Evolutionary conservation across 2,329 filamentous ascomycete species (phyloP), one percentile per base, ranked within the genome.

Genomic region (Colletotrichum ledebouriae): DNA sequence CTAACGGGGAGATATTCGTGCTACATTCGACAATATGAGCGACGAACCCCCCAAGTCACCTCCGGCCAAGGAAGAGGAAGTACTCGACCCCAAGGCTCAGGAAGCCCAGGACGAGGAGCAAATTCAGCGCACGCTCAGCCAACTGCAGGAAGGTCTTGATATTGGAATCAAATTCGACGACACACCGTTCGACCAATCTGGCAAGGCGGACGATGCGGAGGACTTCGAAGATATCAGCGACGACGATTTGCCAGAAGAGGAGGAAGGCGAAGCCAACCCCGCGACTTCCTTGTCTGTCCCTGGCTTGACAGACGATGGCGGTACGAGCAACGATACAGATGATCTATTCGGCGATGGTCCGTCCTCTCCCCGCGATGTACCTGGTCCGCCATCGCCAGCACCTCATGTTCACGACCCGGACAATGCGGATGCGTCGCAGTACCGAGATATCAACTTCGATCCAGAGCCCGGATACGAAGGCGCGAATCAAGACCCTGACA

Each of bases 181-280:
- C 58, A 80, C 79, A 60, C 77, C 84, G 25, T 86, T 90, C 71
- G 89, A 90, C 71, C 84, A 89, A 71, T 84, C 85, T 6, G 92
- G 94, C 78, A 99, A 99, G 79, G 95, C 94, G 62, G 94, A 94
- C 69, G 93, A 98, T 80, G 96, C 96, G 46, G 82, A 96, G 70
- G 96, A 99, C 76, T 99, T 86, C 74, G 94, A 93, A 76, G 93
- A 97, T 75, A 94, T 98, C 70, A 92, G 92, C 72, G 95, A 98
- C 77, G 94, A 97, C 76, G 94, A 98, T 71, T 85, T 97, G 7
- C 92, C 94, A 11, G 93, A 96, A 6, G 93, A 96, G 71, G 90
- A 93, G 69, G 87, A 90, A 63, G 79, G 79, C 22, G 87, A 90
- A 61, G 79, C 78, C 33, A 79, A 78, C 11, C 78, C 76, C 5